Evolutionary conservation across 2,329 filamentous ascomycete species (phyloP).

Genomic region (Achaetomium macrosporum): DNA sequence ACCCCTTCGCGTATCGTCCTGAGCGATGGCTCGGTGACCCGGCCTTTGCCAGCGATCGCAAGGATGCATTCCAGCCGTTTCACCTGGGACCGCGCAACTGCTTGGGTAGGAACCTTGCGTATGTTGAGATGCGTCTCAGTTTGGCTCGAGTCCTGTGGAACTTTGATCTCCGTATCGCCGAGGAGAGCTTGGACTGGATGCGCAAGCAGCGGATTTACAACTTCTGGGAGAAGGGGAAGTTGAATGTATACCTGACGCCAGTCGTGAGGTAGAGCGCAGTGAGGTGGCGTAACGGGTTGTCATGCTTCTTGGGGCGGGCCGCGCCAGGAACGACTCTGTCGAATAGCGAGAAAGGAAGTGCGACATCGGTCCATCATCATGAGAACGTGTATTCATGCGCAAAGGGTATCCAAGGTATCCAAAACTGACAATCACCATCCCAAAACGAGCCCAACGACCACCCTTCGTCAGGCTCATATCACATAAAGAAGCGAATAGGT

Average conservation of each 20-base stretch:
- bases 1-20: slow-evolving; percentile 41
- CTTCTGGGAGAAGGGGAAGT: slow-evolving; percentile 36
- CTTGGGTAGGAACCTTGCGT: slow-evolving; percentile 45
- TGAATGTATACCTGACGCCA: slow-evolving; percentile 34
- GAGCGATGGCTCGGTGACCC: slow-evolving; percentile 41
- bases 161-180: slow-evolving; percentile 40
- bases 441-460: background rate
- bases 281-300: no score
- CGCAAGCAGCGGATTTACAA: slow-evolving; percentile 34
- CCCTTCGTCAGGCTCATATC: slow-evolving; percentile 6
- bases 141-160: slow-evolving; percentile 43
- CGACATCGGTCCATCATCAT: background rate
- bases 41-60: slow-evolving; percentile 37
- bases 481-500: slow-evolving; percentile 14
- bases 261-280: slow-evolving; percentile 13
- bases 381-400: slow-evolving; percentile 9
- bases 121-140: slow-evolving; percentile 45
- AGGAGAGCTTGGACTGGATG: slow-evolving; percentile 36
- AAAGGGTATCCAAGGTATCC: slow-evolving; percentile 13
- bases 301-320: no score
- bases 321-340: background rate
- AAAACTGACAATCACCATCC: slow-evolving; percentile 11
- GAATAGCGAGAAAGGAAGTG: background rate
- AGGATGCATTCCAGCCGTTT: slow-evolving; percentile 43
- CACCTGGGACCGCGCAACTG: slow-evolving; percentile 44